A percentile compares a stretch with the other conserved stretches of the same genome.
These are phyloP conservation scores for Hypholoma fasciculare DNA, from an alignment of 768 basidiomycete genomes.

Conservation along the genomic window DNA sequence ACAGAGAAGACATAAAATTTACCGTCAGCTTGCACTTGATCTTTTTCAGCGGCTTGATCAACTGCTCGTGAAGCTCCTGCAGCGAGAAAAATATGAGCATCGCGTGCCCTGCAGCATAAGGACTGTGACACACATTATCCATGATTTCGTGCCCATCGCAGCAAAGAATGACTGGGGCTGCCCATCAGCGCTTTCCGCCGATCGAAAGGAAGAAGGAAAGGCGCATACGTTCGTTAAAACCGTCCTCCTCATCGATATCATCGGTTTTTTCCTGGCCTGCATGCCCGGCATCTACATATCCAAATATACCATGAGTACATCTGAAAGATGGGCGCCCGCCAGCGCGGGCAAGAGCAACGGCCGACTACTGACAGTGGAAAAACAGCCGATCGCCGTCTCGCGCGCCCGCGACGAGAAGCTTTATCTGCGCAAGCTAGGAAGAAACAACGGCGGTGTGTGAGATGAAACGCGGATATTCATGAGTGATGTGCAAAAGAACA, in stretches of 20 bases:
- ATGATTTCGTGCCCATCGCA: conserved; percentile 1
- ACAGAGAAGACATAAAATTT: not conserved
- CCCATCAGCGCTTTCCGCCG: not conserved
- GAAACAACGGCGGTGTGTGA: not conserved
- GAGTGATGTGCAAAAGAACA: not conserved
- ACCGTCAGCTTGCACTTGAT: not conserved
- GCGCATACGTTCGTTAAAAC: not conserved
- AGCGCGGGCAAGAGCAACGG: not conserved
- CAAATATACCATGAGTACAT: not conserved
- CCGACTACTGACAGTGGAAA: conserved; percentile 4
- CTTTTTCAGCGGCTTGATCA: not conserved
- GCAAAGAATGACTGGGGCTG: not conserved
- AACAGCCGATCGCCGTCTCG: conserved; percentile 1
- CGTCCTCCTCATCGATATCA: not conserved
- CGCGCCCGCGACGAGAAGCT: not conserved
- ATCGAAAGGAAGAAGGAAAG: not conserved
- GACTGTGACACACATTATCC: not conserved
- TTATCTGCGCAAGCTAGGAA: not conserved
- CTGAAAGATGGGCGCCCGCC: not conserved
- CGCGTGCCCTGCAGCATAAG: not conserved
- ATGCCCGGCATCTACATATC: not conserved
- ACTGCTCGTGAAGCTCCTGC: not conserved
- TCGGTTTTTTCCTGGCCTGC: not conserved
- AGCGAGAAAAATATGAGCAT: not conserved
- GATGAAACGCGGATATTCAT: not conserved